A percentile compares a stretch with the other conserved stretches of the same genome.
Conservation (phyloP, 768 basidiomycete genomes). For the Kondoa subrosea region DNA sequence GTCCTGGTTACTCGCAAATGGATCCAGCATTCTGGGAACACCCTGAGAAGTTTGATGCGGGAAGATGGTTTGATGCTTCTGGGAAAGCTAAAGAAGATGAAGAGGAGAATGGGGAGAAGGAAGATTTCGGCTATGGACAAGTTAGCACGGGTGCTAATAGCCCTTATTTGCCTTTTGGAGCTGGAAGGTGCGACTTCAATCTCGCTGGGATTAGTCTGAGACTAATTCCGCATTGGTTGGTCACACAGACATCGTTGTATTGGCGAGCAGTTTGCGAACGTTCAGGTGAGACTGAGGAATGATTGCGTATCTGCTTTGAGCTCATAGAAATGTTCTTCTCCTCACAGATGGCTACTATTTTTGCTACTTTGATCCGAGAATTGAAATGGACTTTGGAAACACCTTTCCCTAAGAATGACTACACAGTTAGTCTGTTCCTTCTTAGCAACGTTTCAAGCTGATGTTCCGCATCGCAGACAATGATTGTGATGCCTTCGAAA, state of each 20-base stretch:
- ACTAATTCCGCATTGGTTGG: neutral
- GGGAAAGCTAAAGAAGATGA: conserved; percentile 66
- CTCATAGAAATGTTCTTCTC: neutral
- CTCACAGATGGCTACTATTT: conserved; percentile 60
- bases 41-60: conserved; percentile 54
- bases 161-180: conserved; percentile 70
- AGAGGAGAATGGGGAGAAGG: conserved; percentile 60
- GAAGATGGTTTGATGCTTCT: conserved; percentile 67
- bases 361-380: conserved; percentile 58
- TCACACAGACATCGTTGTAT: conserved; percentile 58
- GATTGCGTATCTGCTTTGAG: neutral
- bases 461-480: neutral
- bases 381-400: conserved; percentile 51
- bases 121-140: conserved; percentile 90
- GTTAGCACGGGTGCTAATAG: conserved; percentile 40
- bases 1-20: conserved; percentile 68
- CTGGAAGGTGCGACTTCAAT: conserved; percentile 38
- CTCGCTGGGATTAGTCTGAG: conserved; percentile 14
- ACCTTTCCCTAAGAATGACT: conserved; percentile 6
- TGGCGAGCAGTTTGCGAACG: conserved; percentile 86
- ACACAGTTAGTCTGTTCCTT: neutral
- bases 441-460: neutral
- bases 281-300: conserved; percentile 30
- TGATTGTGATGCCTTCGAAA: conserved; percentile 2
- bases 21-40: conserved; percentile 71